A percentile compares a stretch with the other conserved stretches of the same genome.
Conservation (phyloP, 1,284 basidiomycete species). For the Grifola frondosa region DNA sequence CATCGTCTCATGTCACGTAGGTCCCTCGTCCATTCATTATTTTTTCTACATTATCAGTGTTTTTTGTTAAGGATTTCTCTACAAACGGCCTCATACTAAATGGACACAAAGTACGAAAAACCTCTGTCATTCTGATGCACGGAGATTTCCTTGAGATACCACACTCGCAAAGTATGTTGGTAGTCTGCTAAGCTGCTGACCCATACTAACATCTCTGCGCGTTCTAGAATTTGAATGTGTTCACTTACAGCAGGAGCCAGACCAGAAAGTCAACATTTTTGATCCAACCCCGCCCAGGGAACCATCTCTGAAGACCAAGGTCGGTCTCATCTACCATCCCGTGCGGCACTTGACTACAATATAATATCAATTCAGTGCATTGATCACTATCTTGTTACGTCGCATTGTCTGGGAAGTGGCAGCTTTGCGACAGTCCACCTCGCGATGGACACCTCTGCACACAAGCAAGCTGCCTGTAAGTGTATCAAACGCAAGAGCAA, state of each 20-base stretch:
- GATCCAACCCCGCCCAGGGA: constrained; percentile 60
- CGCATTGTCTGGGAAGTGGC: constrained; percentile 74
- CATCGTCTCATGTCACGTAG: constrained; percentile 74
- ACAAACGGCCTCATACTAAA: constrained; percentile 78
- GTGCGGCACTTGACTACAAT: neutral
- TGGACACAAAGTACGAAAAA: constrained; percentile 60
- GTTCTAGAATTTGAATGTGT: constrained; percentile 63
- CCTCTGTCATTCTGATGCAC: constrained; percentile 69
- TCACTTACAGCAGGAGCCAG: constrained; percentile 52
- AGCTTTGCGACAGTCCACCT: constrained; percentile 82
- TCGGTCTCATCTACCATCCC: constrained; percentile 7
- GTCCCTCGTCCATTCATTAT: neutral
- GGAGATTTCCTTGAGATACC: constrained; percentile 70
- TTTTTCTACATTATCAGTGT: neutral
- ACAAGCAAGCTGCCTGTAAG: constrained; percentile 81
- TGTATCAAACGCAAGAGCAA: constrained; percentile 64
- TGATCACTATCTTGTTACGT: constrained; percentile 66
- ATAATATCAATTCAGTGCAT: constrained; percentile 40
- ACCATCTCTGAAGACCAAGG: constrained; percentile 50
- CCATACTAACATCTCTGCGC: constrained; percentile 2
- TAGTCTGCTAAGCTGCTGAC: constrained; percentile 1
- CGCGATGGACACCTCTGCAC: constrained; percentile 59
- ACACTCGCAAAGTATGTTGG: constrained; percentile 51
- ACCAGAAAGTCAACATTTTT: constrained; percentile 53
- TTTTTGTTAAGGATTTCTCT: constrained; percentile 59